Conservation (phyloP, 2,329 filamentous ascomycete genomes). For the Paecilomyces sp. region DNA sequence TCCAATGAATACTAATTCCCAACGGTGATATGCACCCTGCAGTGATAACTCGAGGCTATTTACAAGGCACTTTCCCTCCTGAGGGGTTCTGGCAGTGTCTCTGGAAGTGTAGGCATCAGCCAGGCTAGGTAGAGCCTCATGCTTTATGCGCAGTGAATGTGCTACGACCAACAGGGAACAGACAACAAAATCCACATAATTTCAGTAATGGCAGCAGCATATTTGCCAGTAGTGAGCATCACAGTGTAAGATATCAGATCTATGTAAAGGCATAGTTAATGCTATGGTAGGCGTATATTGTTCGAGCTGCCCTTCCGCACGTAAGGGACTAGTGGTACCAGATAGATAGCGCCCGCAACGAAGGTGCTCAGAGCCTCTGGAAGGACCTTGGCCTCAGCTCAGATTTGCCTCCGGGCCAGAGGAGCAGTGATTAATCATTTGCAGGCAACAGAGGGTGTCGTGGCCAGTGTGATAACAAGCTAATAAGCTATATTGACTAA, state of each 20-base stretch:
- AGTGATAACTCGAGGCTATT: neutral
- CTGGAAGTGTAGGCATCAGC: neutral
- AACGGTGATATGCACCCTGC: neutral
- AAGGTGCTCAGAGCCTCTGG: neutral
- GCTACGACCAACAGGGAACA: neutral
- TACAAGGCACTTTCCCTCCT: neutral
- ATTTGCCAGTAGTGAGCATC: neutral
- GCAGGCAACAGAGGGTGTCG: conserved; percentile 6
- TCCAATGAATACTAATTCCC: neutral
- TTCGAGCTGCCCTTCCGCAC: too few species aligned
- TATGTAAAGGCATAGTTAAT: too few species aligned
- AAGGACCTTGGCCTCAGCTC: neutral
- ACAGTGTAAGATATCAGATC: too few species aligned
- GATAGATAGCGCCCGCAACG: neutral
- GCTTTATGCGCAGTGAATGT: neutral
- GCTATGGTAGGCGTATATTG: too few species aligned
- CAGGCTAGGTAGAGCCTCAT: neutral
- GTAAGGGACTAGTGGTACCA: neutral
- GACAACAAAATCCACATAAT: neutral
- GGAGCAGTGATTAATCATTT: too few species aligned
- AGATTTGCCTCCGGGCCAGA: neutral
- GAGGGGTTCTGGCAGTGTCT: neutral
- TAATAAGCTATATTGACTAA: neutral
- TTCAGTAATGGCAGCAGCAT: neutral
- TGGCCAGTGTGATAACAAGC: neutral